Conservation (phyloP, 106 monocot genomes). For the Allium cepa region DNA sequence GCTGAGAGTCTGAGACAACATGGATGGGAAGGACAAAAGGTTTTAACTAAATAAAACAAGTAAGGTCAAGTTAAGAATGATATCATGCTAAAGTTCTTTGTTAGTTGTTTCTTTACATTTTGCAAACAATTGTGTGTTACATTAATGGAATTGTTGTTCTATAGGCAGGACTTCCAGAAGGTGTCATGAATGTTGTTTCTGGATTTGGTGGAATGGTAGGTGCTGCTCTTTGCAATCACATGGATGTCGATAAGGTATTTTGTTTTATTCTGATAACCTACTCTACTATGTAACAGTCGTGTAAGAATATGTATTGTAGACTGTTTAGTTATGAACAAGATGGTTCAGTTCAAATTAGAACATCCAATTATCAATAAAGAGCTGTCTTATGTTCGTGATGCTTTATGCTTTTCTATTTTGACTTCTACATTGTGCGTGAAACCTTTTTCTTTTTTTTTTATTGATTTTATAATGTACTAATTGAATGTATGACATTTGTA, state of each 20-base stretch:
- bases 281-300: background rate
- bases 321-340: background rate
- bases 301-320: background rate
- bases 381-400: background rate
- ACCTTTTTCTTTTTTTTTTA: background rate
- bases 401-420: background rate
- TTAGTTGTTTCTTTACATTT: background rate
- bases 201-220: slow-evolving; percentile 71
- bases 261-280: too few species aligned
- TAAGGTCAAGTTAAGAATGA: background rate
- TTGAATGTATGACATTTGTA: background rate
- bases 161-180: slow-evolving; percentile 49
- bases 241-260: slow-evolving; percentile 76
- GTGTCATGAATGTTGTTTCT: slow-evolving; percentile 56
- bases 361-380: background rate
- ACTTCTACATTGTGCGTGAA: background rate
- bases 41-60: background rate
- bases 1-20: too few species aligned
- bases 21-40: background rate
- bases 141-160: background rate
- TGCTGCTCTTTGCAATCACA: slow-evolving; percentile 65
- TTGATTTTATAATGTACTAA: background rate
- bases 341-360: background rate
- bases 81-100: background rate
- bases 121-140: background rate